Conservation (phyloP, 768 basidiomycete genomes). For the Collybia mongolica region DNA sequence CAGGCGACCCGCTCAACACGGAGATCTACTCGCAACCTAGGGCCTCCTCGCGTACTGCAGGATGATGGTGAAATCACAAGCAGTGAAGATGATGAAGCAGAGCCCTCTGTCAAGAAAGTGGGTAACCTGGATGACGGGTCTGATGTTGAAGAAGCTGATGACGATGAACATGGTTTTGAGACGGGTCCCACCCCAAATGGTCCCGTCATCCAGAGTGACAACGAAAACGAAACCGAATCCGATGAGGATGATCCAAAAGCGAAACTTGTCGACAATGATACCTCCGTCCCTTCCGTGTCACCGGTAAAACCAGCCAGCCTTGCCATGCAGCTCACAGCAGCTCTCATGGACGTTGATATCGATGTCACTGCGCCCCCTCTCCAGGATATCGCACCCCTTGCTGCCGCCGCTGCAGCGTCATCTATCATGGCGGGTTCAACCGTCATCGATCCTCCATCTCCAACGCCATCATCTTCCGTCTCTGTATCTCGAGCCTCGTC, state of each 20-base stretch:
- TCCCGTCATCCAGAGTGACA: slow-evolving; percentile 27
- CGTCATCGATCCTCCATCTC: slow-evolving; percentile 36
- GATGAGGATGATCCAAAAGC: slow-evolving; percentile 29
- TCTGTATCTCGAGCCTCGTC: slow-evolving; percentile 29
- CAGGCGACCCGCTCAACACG: not conserved
- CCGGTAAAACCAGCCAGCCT: slow-evolving; percentile 12
- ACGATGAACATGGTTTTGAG: slow-evolving; percentile 4
- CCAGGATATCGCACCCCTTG: slow-evolving; percentile 25
- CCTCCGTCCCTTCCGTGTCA: not conserved
- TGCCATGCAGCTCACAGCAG: slow-evolving; percentile 17
- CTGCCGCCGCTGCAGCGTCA: slow-evolving; percentile 39
- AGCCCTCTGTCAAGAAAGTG: no score
- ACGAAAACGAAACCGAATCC: slow-evolving; percentile 15
- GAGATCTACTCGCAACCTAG: slow-evolving; percentile 12
- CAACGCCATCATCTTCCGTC: slow-evolving; percentile 29
- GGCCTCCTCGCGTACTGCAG: not conserved
- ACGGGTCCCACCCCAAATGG: slow-evolving; percentile 1
- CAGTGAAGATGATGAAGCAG: no score
- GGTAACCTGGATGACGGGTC: not conserved
- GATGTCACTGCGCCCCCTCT: slow-evolving; percentile 28
- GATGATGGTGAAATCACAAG: no score
- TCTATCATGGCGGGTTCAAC: slow-evolving; percentile 48
- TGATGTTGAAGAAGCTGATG: not conserved
- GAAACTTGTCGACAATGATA: slow-evolving; percentile 16
- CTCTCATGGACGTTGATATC: slow-evolving; percentile 19